These are phyloP conservation scores for Zygosaccharomyces pseudorouxii DNA, from an alignment of 805 yeast genomes.

Conservation along the genomic window DNA sequence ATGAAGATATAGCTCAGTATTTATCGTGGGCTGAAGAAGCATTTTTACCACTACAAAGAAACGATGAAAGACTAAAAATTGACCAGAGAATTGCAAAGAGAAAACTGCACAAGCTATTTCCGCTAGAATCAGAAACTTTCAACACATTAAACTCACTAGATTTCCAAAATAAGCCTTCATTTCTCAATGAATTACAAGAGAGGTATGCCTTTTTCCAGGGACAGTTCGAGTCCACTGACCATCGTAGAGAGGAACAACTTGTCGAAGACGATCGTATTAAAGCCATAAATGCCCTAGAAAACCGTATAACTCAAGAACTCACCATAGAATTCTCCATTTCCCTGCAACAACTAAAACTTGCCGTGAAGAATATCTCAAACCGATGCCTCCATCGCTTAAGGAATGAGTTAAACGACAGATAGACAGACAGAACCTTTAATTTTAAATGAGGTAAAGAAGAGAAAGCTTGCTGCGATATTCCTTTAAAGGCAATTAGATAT, in stretches of 20 bases:
- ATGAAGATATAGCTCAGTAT: slow-evolving; percentile 21
- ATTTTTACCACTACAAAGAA: slow-evolving; percentile 18
- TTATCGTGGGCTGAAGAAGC: slow-evolving; percentile 29
- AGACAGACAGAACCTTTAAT: background rate
- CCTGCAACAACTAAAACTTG: slow-evolving; percentile 10
- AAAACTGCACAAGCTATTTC: slow-evolving; percentile 28
- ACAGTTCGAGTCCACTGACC: slow-evolving; percentile 8
- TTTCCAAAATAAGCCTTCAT: slow-evolving; percentile 7
- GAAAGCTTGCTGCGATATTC: background rate
- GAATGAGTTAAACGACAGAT: background rate
- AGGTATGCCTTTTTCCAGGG: slow-evolving; percentile 19
- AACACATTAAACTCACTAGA: background rate
- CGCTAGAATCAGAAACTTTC: slow-evolving; percentile 14
- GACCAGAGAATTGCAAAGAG: slow-evolving; percentile 32
- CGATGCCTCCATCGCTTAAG: slow-evolving; percentile 4
- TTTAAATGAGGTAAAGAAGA: background rate
- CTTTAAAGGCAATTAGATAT: background rate
- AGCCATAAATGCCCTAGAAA: slow-evolving; percentile 15
- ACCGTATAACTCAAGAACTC: slow-evolving; percentile 12
- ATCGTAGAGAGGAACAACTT: background rate
- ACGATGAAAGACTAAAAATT: slow-evolving; percentile 18
- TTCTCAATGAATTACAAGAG: slow-evolving; percentile 26
- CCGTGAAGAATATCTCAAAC: slow-evolving; percentile 14
- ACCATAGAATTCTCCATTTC: slow-evolving; percentile 19
- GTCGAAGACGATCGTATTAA: slow-evolving; percentile 3